Evolutionary conservation across 305 asterid species (phyloP).

Genomic region (Plantago lanceolata): DNA sequence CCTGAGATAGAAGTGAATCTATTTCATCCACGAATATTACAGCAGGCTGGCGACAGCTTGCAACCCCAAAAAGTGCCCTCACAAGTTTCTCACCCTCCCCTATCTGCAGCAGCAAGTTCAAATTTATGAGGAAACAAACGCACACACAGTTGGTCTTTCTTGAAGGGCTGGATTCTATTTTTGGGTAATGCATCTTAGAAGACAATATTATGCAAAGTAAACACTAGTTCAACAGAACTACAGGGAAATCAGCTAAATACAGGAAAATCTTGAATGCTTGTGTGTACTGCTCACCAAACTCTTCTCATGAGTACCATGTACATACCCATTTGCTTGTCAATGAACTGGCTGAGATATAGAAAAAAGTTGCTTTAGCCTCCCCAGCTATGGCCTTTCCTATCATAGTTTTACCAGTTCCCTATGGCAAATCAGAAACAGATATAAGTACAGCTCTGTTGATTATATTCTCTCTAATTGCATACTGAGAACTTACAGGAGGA

Average conservation of each 20-base stretch:
- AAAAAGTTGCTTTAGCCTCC: slow-evolving; percentile 97
- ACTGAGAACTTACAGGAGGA: slow-evolving; percentile 77
- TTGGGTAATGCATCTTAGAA: slow-evolving; percentile 4
- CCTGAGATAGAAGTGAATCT: slow-evolving; percentile 97
- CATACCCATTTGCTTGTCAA: slow-evolving; percentile 97
- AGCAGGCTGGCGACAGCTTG: slow-evolving; percentile 97
- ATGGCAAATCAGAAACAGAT: slow-evolving; percentile 27
- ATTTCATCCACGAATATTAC: slow-evolving; percentile 96
- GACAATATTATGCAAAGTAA: not conserved
- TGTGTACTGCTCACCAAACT: slow-evolving; percentile 19
- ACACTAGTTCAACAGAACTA: slow-evolving; percentile 5
- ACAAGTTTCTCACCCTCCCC: slow-evolving; percentile 99
- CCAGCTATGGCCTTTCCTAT: slow-evolving; percentile 99
- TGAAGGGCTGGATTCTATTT: slow-evolving; percentile 15
- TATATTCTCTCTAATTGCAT: slow-evolving; percentile 11
- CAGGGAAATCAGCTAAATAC: slow-evolving; percentile 1
- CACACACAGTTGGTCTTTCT: not conserved
- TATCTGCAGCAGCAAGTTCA: slow-evolving; percentile 49
- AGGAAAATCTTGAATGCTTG: slow-evolving; percentile 12
- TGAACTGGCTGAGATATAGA: slow-evolving; percentile 98
- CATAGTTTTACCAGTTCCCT: slow-evolving; percentile 99
- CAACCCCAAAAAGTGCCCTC: slow-evolving; percentile 98
- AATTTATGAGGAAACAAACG: slow-evolving; percentile 12
- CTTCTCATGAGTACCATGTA: slow-evolving; percentile 9
- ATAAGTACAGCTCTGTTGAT: slow-evolving; percentile 24